These are phyloP conservation scores for Xylaria hypoxylon DNA, from an alignment of 2,329 filamentous ascomycete genomes.

Conservation along the genomic window DNA sequence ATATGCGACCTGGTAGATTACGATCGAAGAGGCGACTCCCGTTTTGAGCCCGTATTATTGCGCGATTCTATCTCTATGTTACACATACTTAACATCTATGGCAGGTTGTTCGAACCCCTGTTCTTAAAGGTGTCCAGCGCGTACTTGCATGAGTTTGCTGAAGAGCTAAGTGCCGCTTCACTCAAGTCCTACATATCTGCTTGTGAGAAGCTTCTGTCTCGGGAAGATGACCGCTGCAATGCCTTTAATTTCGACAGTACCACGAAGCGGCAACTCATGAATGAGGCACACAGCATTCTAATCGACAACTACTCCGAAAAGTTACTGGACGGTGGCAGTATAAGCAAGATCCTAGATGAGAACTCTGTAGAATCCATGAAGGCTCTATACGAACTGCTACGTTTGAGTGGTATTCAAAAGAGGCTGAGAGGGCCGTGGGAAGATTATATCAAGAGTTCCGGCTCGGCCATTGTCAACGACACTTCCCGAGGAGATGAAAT, in stretches of 20 bases:
- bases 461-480: constrained; percentile 82
- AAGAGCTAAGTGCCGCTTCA: constrained; percentile 70
- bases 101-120: constrained; percentile 79
- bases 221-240: constrained; percentile 82
- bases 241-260: constrained; percentile 83
- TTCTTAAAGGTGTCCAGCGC: constrained; percentile 75
- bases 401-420: constrained; percentile 75
- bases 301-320: constrained; percentile 75
- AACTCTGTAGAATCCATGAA: constrained; percentile 77
- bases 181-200: constrained; percentile 81
- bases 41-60: constrained; percentile 74
- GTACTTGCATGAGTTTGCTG: constrained; percentile 78
- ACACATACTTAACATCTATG: constrained; percentile 85
- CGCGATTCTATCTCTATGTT: constrained; percentile 83
- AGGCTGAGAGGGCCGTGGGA: constrained; percentile 79
- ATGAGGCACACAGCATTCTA: constrained; percentile 77
- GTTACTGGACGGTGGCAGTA: constrained; percentile 72
- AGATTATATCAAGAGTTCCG: constrained; percentile 80
- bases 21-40: constrained; percentile 70
- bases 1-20: constrained; percentile 80
- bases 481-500: constrained; percentile 83
- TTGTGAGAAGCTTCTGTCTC: constrained; percentile 75
- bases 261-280: constrained; percentile 81
- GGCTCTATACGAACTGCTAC: constrained; percentile 81
- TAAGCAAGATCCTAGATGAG: constrained; percentile 79